Evolutionary conservation across 2,329 filamentous ascomycete genomes (phyloP).

Genomic region (Scedosporium boydii): DNA sequence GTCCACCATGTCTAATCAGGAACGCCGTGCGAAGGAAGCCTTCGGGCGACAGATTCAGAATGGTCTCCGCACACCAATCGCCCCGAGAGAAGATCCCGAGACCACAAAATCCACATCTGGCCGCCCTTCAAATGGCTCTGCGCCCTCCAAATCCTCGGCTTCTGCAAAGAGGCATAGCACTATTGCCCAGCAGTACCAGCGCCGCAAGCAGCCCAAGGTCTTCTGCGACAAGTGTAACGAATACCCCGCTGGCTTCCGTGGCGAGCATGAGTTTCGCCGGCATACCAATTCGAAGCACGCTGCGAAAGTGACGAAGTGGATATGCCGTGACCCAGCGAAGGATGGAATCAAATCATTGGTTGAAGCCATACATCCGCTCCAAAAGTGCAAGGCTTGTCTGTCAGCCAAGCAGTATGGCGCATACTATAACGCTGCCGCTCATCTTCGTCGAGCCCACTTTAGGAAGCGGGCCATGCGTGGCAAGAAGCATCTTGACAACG

Average conservation of each 20-base stretch:
- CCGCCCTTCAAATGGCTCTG: background rate
- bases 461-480: constrained; percentile 47
- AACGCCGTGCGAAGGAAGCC: constrained; percentile 37
- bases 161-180: constrained; percentile 24
- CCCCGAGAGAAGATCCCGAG: constrained; percentile 32
- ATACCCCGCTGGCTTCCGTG: constrained; percentile 70
- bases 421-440: constrained; percentile 91
- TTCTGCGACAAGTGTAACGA: constrained; percentile 62
- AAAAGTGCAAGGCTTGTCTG: constrained; percentile 75
- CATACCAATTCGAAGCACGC: constrained; percentile 60
- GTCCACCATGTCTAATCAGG: constrained; percentile 33
- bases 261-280: constrained; percentile 70
- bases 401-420: constrained; percentile 72
- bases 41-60: constrained; percentile 35
- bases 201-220: constrained; percentile 62
- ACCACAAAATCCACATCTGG: constrained; percentile 13
- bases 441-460: constrained; percentile 83
- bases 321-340: constrained; percentile 43
- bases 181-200: constrained; percentile 31
- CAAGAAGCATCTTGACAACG: constrained; percentile 19
- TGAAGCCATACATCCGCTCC: constrained; percentile 29
- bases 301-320: constrained; percentile 41
- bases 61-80: constrained; percentile 26
- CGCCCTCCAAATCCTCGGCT: constrained; percentile 1
- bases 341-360: background rate